phyloP scores from a whole-genome alignment of 78 protist species.

The Cyanophora paradoxa region DNA sequence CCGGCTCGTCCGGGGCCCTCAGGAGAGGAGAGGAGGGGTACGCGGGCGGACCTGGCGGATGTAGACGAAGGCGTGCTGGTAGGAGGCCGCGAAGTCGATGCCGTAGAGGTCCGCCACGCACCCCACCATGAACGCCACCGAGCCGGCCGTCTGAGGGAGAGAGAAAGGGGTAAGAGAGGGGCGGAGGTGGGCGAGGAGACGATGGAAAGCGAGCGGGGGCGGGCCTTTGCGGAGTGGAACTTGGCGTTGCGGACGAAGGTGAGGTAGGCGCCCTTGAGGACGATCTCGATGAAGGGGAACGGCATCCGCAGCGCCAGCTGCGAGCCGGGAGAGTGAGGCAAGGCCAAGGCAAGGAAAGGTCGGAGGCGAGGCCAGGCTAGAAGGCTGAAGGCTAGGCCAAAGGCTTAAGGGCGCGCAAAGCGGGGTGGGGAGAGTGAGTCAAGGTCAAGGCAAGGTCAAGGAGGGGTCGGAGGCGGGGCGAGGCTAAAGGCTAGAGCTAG shows the following conservation, averaged over 20 bases:
- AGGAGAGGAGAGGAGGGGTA: neutral
- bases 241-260: conserved; percentile 46
- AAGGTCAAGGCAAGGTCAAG: too few species aligned
- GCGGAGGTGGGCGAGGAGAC: neutral
- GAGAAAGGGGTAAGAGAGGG: neutral
- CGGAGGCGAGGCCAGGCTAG: too few species aligned
- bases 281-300: conserved; percentile 54
- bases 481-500: too few species aligned
- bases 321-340: too few species aligned
- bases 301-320: conserved; percentile 42
- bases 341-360: too few species aligned
- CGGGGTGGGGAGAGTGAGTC: too few species aligned
- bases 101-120: conserved; percentile 60
- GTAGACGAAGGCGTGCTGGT: conserved; percentile 78
- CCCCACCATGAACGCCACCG: conserved; percentile 49
- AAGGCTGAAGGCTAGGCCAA: too few species aligned
- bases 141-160: neutral
- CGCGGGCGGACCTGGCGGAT: conserved; percentile 59
- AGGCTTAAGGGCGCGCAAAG: too few species aligned
- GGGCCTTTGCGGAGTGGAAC: neutral
- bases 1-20: neutral
- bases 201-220: neutral
- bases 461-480: too few species aligned
- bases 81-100: conserved; percentile 30
- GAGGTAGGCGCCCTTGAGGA: conserved; percentile 59